These are phyloP conservation scores for Phytopythium mirpurense DNA, from an alignment of 352 stramenopile genomes.

Conservation along the genomic window DNA sequence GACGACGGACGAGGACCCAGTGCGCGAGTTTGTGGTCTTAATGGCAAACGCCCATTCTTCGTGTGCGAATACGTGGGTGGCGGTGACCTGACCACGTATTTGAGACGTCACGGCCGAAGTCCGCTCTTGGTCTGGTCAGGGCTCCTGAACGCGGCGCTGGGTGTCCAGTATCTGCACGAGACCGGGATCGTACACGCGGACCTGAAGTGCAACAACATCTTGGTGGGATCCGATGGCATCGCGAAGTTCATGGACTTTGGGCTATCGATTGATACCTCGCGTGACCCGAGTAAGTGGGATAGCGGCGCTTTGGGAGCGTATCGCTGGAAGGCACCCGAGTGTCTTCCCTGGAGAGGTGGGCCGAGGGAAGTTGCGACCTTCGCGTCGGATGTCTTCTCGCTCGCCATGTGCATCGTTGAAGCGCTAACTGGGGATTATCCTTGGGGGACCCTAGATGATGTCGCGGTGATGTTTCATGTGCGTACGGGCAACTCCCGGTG, in stretches of 20 bases:
- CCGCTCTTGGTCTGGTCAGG: slow-evolving; percentile 5
- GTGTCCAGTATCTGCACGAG: slow-evolving; percentile 25
- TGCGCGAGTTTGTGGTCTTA: too few species aligned
- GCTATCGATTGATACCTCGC: slow-evolving; percentile 1
- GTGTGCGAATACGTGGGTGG: slow-evolving; percentile 13
- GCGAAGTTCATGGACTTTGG: slow-evolving; percentile 22
- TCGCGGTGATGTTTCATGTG: background rate
- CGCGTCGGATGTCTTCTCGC: slow-evolving; percentile 2
- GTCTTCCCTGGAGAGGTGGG: too few species aligned
- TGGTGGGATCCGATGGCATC: slow-evolving; percentile 8
- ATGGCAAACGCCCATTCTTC: too few species aligned
- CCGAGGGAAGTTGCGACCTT: background rate
- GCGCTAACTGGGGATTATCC: background rate
- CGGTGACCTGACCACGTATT: slow-evolving; percentile 9
- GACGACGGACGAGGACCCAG: too few species aligned
- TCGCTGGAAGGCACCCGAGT: slow-evolving; percentile 28
- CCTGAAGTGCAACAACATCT: slow-evolving; percentile 18
- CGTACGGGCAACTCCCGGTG: background rate
- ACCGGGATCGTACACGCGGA: slow-evolving; percentile 8
- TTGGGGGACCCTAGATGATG: background rate
- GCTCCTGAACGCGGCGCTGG: slow-evolving; percentile 22
- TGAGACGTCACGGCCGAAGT: background rate
- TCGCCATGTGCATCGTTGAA: slow-evolving; percentile 7
- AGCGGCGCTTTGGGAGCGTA: slow-evolving; percentile 8
- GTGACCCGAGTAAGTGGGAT: background rate